These are phyloP conservation scores for Pseudocercospora fijiensis DNA, from an alignment of 2,329 filamentous ascomycete genomes.

Conservation along the genomic window DNA sequence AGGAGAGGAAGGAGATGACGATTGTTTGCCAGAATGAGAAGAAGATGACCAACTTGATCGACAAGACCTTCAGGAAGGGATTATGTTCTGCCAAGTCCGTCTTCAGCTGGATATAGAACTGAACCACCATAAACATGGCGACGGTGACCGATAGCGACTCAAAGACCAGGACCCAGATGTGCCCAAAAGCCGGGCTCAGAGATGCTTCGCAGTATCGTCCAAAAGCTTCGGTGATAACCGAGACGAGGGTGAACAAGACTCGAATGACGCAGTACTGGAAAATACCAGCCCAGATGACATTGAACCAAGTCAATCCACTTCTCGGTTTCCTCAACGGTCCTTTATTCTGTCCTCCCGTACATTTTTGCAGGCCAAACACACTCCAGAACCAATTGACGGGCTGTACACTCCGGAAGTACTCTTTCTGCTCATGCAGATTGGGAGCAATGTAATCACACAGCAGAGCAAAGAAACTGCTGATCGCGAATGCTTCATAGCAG, in stretches of 20 bases:
- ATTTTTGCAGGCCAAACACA: slow-evolving; percentile 67
- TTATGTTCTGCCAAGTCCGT: slow-evolving; percentile 65
- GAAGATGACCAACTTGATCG: slow-evolving; percentile 90
- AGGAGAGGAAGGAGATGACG: slow-evolving; percentile 60
- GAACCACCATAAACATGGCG: slow-evolving; percentile 85
- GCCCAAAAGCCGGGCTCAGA: slow-evolving; percentile 73
- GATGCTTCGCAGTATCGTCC: slow-evolving; percentile 76
- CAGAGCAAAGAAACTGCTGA: slow-evolving; percentile 81
- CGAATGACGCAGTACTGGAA: slow-evolving; percentile 86
- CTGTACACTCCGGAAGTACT: slow-evolving; percentile 69
- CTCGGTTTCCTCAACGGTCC: slow-evolving; percentile 71
- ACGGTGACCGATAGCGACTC: slow-evolving; percentile 72
- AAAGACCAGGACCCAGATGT: slow-evolving; percentile 76
- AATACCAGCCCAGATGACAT: slow-evolving; percentile 59
- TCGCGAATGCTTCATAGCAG: slow-evolving; percentile 87
- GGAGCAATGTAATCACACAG: slow-evolving; percentile 78
- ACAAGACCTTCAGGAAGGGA: slow-evolving; percentile 76
- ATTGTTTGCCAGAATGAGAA: slow-evolving; percentile 82
- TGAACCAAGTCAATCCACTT: slow-evolving; percentile 87
- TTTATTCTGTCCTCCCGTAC: slow-evolving; percentile 63
- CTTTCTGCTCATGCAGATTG: slow-evolving; percentile 75
- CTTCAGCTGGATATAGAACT: slow-evolving; percentile 79
- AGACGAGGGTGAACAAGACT: slow-evolving; percentile 74
- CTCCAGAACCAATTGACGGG: slow-evolving; percentile 75
- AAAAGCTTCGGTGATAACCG: slow-evolving; percentile 69